Conservation (phyloP, 2,329 filamentous ascomycete genomes). For the Fusarium mangiferae region DNA sequence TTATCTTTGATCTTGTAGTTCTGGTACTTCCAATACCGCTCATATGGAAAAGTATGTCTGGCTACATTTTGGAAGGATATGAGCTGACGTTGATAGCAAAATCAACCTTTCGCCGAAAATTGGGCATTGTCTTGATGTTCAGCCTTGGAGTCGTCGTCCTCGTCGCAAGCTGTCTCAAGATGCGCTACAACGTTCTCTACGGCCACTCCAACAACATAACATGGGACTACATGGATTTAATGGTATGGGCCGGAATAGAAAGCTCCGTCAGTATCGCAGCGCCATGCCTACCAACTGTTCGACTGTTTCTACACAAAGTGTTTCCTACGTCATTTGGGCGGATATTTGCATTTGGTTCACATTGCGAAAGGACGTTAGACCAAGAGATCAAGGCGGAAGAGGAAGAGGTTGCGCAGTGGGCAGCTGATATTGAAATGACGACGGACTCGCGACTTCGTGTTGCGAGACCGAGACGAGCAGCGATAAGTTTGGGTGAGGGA, state of each 20-base stretch:
- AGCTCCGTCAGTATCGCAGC: constrained; percentile 14
- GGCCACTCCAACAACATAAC: constrained; percentile 10
- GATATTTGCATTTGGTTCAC: constrained; percentile 7
- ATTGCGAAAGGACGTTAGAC: neutral
- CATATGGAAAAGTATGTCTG: constrained; percentile 6
- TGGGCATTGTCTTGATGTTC: constrained; percentile 18
- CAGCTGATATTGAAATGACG: constrained; percentile 2
- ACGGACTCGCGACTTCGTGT: neutral
- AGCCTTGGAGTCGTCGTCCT: constrained; percentile 8
- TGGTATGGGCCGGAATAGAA: constrained; percentile 19
- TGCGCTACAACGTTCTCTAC: constrained; percentile 21
- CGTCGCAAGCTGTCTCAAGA: constrained; percentile 16
- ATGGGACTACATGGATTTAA: constrained; percentile 17
- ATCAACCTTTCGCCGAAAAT: constrained; percentile 12
- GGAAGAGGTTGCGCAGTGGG: constrained; percentile 5
- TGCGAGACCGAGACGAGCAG: neutral
- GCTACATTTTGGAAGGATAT: accelerated
- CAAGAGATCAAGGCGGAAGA: constrained; percentile 19
- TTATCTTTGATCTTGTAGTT: neutral
- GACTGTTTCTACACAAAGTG: neutral
- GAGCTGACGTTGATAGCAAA: neutral
- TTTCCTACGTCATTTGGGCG: constrained; percentile 8
- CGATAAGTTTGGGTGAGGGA: neutral
- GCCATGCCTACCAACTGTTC: constrained; percentile 1
- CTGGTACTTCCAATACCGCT: constrained; percentile 9